phyloP scores from a whole-genome alignment of 768 basidiomycete species.

The Omphalotus guepiniiformis region DNA sequence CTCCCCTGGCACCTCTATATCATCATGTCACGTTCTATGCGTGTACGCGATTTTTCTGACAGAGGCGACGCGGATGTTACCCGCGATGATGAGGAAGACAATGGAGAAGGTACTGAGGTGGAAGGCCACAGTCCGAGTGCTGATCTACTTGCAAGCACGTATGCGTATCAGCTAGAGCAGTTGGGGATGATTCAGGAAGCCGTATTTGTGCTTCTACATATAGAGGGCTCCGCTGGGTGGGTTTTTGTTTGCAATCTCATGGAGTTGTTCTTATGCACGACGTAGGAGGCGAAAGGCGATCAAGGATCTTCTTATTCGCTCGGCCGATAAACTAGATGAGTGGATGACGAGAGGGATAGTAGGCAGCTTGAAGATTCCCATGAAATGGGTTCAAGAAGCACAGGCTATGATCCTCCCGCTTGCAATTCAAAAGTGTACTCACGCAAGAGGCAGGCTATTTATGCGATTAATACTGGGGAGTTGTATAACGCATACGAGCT shows the following conservation, averaged over 20 bases:
- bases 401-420: constrained; percentile 48
- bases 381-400: constrained; percentile 86
- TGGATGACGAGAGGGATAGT: constrained; percentile 70
- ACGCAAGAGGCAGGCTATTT: constrained; percentile 48
- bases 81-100: constrained; percentile 34
- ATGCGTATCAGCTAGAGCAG: constrained; percentile 83
- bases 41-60: constrained; percentile 85
- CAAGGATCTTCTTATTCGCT: constrained; percentile 73
- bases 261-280: constrained; percentile 7
- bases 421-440: constrained; percentile 4
- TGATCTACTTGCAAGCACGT: constrained; percentile 76
- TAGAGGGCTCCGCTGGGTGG: constrained; percentile 78
- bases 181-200: constrained; percentile 81
- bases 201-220: constrained; percentile 83
- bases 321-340: constrained; percentile 60
- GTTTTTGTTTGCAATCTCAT: constrained; percentile 22
- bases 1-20: constrained; percentile 93
- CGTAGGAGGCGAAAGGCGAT: constrained; percentile 78
- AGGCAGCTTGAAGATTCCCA: constrained; percentile 76
- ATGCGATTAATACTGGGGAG: constrained; percentile 56
- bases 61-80: constrained; percentile 46
- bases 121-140: constrained; percentile 84
- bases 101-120: constrained; percentile 39
- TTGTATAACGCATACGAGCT: constrained; percentile 74
- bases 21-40: constrained; percentile 77